A percentile compares a stretch with the other conserved stretches of the same genome.
Conservation (phyloP, 306 rosid species). For the Cucurbita pepo region DNA sequence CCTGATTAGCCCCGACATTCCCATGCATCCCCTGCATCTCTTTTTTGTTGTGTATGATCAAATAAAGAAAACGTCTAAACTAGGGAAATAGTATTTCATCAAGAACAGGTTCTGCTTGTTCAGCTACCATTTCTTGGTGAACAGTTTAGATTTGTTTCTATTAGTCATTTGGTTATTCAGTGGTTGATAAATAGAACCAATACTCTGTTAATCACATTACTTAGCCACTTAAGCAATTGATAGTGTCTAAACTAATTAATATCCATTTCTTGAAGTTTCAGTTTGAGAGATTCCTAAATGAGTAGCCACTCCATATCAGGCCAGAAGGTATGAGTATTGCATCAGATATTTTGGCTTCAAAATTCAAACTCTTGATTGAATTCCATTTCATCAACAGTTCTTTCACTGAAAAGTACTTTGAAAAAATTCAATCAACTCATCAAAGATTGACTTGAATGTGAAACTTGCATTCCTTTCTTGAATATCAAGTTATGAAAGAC, state of each 20-base stretch:
- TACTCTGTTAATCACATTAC: background rate
- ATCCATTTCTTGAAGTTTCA: background rate
- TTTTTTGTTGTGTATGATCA: background rate
- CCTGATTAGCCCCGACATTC: too few relatives aligned
- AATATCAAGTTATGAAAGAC: background rate
- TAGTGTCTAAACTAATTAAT: background rate
- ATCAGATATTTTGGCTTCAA: background rate
- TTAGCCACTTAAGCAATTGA: background rate
- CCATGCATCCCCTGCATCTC: background rate
- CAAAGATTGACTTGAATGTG: background rate
- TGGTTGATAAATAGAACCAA: background rate
- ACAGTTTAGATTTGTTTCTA: background rate
- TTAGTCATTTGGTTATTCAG: too few relatives aligned
- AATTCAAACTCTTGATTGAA: background rate
- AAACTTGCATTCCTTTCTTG: background rate
- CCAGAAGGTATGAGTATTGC: background rate
- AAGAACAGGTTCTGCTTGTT: background rate
- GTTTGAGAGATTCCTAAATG: background rate
- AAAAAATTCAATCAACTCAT: background rate
- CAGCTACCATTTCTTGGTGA: background rate
- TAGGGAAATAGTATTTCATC: background rate
- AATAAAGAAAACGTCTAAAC: background rate
- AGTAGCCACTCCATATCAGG: background rate
- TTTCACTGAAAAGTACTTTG: background rate
- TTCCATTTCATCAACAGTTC: background rate